Conservation (phyloP, 2,329 filamentous ascomycete species). For the Colletotrichum sp. region DNA sequence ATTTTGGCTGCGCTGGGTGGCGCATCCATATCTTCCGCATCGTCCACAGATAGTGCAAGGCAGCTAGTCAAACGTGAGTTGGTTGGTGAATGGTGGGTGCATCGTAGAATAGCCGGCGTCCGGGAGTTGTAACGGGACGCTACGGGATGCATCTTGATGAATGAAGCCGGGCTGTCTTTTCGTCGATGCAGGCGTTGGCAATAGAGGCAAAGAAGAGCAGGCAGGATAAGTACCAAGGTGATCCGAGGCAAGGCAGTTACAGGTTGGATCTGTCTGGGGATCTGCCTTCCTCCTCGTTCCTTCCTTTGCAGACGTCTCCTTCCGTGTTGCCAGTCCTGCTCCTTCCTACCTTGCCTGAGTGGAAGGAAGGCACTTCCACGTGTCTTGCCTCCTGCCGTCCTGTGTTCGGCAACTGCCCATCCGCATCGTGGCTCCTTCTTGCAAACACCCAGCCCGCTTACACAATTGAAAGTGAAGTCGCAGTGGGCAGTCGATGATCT, state of each 20-base stretch:
- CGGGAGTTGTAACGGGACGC: background rate
- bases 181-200: background rate
- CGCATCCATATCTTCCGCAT: background rate
- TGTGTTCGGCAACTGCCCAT: background rate
- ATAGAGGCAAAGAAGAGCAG: background rate
- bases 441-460: background rate
- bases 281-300: background rate
- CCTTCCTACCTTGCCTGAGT: background rate
- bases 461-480: background rate
- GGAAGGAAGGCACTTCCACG: background rate
- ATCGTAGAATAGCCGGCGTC: background rate
- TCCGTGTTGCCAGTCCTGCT: background rate
- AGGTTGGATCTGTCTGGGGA: background rate
- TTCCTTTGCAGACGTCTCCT: background rate
- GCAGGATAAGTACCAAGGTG: background rate
- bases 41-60: background rate
- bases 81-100: background rate
- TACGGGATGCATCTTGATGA: background rate
- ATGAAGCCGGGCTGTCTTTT: background rate
- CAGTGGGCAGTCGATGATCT: background rate
- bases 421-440: background rate
- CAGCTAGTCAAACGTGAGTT: background rate
- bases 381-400: background rate
- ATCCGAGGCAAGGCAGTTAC: background rate
- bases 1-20: background rate